These are phyloP conservation scores for Stachybotrys chlorohalonatus DNA, from an alignment of 2,329 filamentous ascomycete genomes.

Conservation along the genomic window DNA sequence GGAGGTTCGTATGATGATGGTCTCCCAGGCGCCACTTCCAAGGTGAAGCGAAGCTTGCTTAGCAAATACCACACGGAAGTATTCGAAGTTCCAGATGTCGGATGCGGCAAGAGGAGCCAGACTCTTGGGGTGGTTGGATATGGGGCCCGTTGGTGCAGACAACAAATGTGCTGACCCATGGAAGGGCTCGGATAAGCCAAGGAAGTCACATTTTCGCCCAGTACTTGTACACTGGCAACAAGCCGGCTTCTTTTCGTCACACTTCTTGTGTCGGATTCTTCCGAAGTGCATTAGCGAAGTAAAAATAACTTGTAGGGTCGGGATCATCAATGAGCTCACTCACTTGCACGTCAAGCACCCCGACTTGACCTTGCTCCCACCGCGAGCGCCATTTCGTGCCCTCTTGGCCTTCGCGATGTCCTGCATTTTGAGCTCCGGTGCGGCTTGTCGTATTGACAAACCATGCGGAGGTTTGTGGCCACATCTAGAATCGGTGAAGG, in stretches of 20 bases:
- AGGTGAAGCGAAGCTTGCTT: not conserved
- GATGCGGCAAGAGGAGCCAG: not conserved
- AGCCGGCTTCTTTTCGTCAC: not conserved
- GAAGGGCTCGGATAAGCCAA: not conserved
- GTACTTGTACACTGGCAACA: not conserved
- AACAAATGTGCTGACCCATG: not conserved
- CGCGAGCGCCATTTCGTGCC: not conserved
- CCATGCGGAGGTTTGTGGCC: not conserved
- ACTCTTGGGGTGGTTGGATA: not conserved
- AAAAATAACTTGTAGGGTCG: too few species aligned
- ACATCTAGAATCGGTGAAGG: not conserved
- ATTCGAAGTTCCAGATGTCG: not conserved
- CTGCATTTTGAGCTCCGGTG: not conserved
- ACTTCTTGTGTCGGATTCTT: not conserved
- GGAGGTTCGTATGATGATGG: not conserved
- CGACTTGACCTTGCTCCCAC: not conserved
- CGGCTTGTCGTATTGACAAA: too few species aligned
- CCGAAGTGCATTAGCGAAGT: not conserved
- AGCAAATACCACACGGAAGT: not conserved
- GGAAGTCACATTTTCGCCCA: not conserved
- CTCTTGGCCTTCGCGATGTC: not conserved
- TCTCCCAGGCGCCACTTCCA: not conserved
- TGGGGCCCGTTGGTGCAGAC: not conserved
- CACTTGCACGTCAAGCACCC: not conserved
- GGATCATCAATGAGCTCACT: not conserved